phyloP scores from a whole-genome alignment of 225 moss, liverwort and hornwort genomes.

The Polytrichum formosum region DNA sequence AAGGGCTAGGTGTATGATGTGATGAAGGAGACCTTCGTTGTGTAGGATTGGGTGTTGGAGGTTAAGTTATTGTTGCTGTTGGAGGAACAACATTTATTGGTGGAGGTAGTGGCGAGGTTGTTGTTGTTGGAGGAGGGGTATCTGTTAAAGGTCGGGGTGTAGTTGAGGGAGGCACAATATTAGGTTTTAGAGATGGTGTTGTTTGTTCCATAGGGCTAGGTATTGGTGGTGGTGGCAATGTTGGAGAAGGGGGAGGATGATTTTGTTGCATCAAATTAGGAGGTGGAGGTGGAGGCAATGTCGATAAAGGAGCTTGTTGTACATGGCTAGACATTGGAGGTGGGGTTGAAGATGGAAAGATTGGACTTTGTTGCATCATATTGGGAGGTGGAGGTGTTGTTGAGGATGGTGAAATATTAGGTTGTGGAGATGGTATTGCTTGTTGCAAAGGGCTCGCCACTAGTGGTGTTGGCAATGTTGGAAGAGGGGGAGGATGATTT shows the following conservation, averaged over 20 bases:
- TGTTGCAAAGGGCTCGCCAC: not conserved
- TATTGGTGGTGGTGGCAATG: no score
- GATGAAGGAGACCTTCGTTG: not conserved
- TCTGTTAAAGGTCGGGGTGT: not conserved
- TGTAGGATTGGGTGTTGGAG: not conserved
- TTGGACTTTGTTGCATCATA: no score
- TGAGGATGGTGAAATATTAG: not conserved
- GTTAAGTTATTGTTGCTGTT: not conserved
- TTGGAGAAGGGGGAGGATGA: not conserved
- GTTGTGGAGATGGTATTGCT: not conserved
- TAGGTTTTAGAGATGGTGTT: not conserved
- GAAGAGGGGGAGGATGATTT: not conserved
- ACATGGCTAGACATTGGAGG: not conserved
- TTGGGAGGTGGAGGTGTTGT: not conserved
- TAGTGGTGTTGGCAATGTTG: not conserved
- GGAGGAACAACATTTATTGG: not conserved
- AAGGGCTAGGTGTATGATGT: not conserved
- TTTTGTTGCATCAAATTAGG: not conserved
- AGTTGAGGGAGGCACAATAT: not conserved
- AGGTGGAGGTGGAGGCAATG: not conserved
- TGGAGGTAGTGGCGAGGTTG: not conserved
- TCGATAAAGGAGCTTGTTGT: not conserved
- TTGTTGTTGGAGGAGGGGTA: not conserved
- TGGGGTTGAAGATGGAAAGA: not conserved
- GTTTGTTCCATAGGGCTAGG: not conserved